phyloP scores from a whole-genome alignment of 2,329 filamentous ascomycete genomes.

The Sphaerulina populicola region DNA sequence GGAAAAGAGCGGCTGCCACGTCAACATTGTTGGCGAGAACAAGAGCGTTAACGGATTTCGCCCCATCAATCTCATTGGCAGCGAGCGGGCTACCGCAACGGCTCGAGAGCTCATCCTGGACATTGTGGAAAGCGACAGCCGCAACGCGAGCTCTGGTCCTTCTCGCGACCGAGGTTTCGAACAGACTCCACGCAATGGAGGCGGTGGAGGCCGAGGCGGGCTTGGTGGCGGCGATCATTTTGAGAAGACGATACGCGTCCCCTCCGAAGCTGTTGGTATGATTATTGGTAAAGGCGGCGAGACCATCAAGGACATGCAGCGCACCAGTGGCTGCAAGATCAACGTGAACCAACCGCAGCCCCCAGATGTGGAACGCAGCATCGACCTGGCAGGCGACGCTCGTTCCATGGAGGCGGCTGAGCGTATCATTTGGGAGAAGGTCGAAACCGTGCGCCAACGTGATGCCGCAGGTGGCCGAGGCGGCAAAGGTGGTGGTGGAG shows the following conservation, averaged over 20 bases:
- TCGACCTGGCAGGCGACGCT: slow-evolving; percentile 69
- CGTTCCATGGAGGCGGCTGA: slow-evolving; percentile 76
- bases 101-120: slow-evolving; percentile 87
- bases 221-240: slow-evolving; percentile 47
- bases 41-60: slow-evolving; percentile 86
- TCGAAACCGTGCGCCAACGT: slow-evolving; percentile 66
- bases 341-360: slow-evolving; percentile 78
- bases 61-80: slow-evolving; percentile 83
- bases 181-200: slow-evolving; percentile 28
- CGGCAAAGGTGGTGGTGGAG: slow-evolving; percentile 27
- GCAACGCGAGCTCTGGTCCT: slow-evolving; percentile 17
- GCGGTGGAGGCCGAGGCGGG: slow-evolving; percentile 34
- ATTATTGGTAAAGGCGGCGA: slow-evolving; percentile 91
- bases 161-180: slow-evolving; percentile 29
- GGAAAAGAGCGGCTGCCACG: slow-evolving; percentile 85
- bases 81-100: slow-evolving; percentile 60
- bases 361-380: slow-evolving; percentile 74
- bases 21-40: slow-evolving; percentile 88
- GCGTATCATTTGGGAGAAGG: slow-evolving; percentile 80
- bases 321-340: slow-evolving; percentile 81
- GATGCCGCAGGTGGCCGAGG: slow-evolving; percentile 31
- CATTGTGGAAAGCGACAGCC: slow-evolving; percentile 83
- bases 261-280: slow-evolving; percentile 89
- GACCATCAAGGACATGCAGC: slow-evolving; percentile 91
- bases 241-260: slow-evolving; percentile 75